These are phyloP conservation scores for Komagataea norvegica DNA, from an alignment of 1,139 yeast genomes.

Conservation along the genomic window DNA sequence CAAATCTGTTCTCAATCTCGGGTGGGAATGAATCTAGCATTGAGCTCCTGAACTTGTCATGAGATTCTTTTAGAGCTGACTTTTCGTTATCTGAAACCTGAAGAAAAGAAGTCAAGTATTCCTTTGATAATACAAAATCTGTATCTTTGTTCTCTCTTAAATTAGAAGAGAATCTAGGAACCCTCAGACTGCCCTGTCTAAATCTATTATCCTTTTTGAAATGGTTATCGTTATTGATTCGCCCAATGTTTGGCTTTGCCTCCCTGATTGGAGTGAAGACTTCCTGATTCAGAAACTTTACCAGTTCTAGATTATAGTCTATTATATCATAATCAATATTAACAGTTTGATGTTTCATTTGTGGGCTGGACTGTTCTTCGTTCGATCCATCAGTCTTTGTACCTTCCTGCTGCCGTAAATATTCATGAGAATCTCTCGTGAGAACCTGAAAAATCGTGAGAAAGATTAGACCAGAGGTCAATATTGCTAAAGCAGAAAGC, in stretches of 20 bases:
- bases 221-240: not conserved
- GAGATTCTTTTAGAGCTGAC: conserved; percentile 14
- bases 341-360: too few relatives aligned
- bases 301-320: too few relatives aligned
- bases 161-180: conserved; percentile 6
- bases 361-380: too few relatives aligned
- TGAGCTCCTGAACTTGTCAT: conserved; percentile 14
- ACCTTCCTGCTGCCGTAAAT: too few relatives aligned
- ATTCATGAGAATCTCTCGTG: too few relatives aligned
- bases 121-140: conserved; percentile 21
- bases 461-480: too few relatives aligned
- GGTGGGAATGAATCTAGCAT: conserved; percentile 21
- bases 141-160: conserved; percentile 18
- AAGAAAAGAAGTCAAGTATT: conserved; percentile 17
- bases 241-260: not conserved
- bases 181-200: not conserved
- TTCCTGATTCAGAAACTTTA: not conserved
- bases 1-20: conserved; percentile 9
- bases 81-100: conserved; percentile 13
- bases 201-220: not conserved
- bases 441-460: too few relatives aligned
- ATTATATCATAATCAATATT: too few relatives aligned
- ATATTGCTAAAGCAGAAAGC: too few relatives aligned
- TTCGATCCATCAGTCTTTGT: too few relatives aligned
- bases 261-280: not conserved